These are phyloP conservation scores for Annulohypoxylon stygium DNA, from an alignment of 495 filamentous ascomycete genomes.

Conservation along the genomic window DNA sequence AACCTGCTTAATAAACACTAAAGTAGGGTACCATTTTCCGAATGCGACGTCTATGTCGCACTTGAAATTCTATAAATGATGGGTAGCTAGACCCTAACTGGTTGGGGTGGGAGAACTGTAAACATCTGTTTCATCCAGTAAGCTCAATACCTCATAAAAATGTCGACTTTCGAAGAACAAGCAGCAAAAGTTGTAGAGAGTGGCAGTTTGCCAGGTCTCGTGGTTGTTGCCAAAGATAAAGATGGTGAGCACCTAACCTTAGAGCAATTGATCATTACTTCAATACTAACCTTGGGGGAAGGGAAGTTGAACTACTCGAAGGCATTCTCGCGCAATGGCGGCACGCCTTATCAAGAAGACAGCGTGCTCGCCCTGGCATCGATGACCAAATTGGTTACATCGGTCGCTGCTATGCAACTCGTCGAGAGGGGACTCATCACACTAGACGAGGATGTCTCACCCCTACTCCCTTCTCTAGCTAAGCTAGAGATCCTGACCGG, in stretches of 20 bases:
- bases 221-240: slow-evolving; percentile 46
- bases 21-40: slow-evolving; percentile 1
- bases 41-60: neutral
- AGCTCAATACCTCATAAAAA: neutral
- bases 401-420: slow-evolving; percentile 50
- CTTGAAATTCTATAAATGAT: neutral
- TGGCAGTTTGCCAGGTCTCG: slow-evolving; percentile 44
- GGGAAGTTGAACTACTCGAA: slow-evolving; percentile 47
- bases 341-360: slow-evolving; percentile 24
- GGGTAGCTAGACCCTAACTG: neutral
- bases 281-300: slow-evolving; percentile 6
- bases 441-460: slow-evolving; percentile 49
- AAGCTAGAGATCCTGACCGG: slow-evolving; percentile 48
- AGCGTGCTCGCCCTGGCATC: slow-evolving; percentile 41
- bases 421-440: slow-evolving; percentile 52
- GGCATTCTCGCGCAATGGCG: slow-evolving; percentile 22
- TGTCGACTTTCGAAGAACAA: slow-evolving; percentile 40
- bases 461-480: slow-evolving; percentile 48
- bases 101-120: neutral
- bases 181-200: slow-evolving; percentile 42
- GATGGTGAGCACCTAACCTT: slow-evolving; percentile 38
- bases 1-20: neutral
- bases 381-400: slow-evolving; percentile 53
- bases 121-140: neutral
- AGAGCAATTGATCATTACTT: neutral